Evolutionary conservation across 768 basidiomycete genomes (phyloP).

Genomic region (Lactarius tabidus): DNA sequence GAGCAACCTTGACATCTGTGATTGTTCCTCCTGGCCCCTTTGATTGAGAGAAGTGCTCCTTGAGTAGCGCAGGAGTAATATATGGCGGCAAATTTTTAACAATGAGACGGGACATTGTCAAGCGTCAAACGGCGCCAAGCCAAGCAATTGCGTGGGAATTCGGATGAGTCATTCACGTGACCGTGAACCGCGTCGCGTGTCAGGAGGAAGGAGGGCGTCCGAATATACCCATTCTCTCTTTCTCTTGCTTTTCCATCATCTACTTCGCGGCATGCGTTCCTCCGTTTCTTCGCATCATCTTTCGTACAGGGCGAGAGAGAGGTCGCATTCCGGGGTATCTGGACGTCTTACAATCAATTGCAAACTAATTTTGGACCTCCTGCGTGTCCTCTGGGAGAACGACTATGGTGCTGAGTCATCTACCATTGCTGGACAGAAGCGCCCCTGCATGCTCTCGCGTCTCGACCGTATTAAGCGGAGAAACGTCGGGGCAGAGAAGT

Average conservation of each 20-base stretch:
- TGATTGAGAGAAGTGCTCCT: slow-evolving; percentile 59
- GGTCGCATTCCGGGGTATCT: background rate
- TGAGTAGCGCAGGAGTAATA: slow-evolving; percentile 58
- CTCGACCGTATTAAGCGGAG: slow-evolving; percentile 7
- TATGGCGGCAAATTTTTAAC: slow-evolving; percentile 76
- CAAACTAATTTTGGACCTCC: slow-evolving; percentile 11
- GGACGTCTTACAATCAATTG: slow-evolving; percentile 12
- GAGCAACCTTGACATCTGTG: slow-evolving; percentile 83
- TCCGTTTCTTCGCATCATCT: slow-evolving; percentile 16
- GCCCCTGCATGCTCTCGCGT: slow-evolving; percentile 1
- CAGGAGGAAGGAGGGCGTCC: background rate
- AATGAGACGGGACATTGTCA: slow-evolving; percentile 73
- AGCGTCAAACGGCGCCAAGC: background rate
- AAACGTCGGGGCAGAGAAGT: background rate
- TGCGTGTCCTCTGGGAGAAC: slow-evolving; percentile 4
- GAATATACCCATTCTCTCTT: background rate
- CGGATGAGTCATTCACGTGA: slow-evolving; percentile 16
- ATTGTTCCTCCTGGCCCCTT: slow-evolving; percentile 61
- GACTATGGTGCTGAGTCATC: background rate
- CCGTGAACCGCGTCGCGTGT: background rate
- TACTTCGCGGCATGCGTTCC: slow-evolving; percentile 9
- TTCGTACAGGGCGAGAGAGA: slow-evolving; percentile 16
- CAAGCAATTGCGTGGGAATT: background rate
- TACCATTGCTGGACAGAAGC: slow-evolving; percentile 14
- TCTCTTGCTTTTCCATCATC: background rate